Percentiles rank a stretch among this genome's conserved stretches.
Conservation (phyloP, 2,329 filamentous ascomycete genomes). For the Xylariaceae sp. region DNA sequence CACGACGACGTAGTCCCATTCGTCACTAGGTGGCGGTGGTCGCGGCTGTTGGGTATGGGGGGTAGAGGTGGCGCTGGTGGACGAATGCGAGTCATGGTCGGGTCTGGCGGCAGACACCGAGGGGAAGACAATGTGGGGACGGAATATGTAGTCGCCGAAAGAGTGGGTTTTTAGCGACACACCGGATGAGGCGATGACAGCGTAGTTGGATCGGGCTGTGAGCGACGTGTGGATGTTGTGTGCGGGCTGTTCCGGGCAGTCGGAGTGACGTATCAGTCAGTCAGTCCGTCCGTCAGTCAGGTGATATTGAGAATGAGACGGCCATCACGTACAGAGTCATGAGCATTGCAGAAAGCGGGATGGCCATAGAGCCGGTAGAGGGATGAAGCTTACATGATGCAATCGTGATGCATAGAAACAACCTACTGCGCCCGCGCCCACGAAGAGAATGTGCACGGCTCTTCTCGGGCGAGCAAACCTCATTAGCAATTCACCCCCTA, state of each 20-base stretch:
- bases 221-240: conserved; percentile 59
- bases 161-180: conserved; percentile 61
- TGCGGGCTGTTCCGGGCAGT: conserved; percentile 36
- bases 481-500: conserved; percentile 2
- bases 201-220: conserved; percentile 70
- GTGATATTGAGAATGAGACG: neutral
- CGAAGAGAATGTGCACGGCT: conserved; percentile 58
- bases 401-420: conserved; percentile 69
- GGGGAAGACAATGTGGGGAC: conserved; percentile 58
- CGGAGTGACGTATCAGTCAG: too few relatives aligned
- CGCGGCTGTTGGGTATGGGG: conserved; percentile 6
- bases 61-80: conserved; percentile 5
- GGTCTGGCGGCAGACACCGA: conserved; percentile 53
- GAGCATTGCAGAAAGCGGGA: conserved; percentile 1
- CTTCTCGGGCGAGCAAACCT: neutral
- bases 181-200: conserved; percentile 55
- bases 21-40: conserved; percentile 20
- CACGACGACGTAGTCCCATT: conserved; percentile 64
- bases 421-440: conserved; percentile 67
- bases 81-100: neutral
- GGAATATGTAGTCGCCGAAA: conserved; percentile 65
- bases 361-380: too few relatives aligned
- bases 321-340: neutral
- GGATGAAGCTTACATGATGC: conserved; percentile 45
- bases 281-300: too few relatives aligned